Evolutionary conservation across 2,329 filamentous ascomycete genomes (phyloP).

Genomic region (Ceratocystis diversiconidia): DNA sequence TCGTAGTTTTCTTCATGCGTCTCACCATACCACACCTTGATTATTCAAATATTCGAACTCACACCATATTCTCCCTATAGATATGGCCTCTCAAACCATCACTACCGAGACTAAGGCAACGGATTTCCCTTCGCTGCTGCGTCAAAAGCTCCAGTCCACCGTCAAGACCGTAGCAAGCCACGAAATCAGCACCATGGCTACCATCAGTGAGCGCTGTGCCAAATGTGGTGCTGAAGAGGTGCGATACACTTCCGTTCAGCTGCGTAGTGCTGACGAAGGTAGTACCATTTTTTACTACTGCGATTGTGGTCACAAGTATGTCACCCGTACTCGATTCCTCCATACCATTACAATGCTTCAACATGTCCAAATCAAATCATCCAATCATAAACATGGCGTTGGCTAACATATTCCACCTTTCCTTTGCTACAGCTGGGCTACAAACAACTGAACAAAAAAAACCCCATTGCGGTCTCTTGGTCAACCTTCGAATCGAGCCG

Average conservation of each 20-base stretch:
- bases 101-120: conserved; percentile 74
- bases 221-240: conserved; percentile 74
- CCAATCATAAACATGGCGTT: conserved; percentile 16
- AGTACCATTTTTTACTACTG: conserved; percentile 84
- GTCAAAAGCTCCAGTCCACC: conserved; percentile 69
- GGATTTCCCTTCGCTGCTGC: conserved; percentile 79
- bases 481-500: conserved; percentile 11
- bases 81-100: conserved; percentile 61
- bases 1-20: conserved; percentile 10
- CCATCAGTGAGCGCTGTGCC: conserved; percentile 54
- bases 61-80: conserved; percentile 29
- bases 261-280: conserved; percentile 88
- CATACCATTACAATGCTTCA: too few species aligned
- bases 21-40: background rate
- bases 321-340: conserved; percentile 14
- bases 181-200: conserved; percentile 60
- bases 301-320: conserved; percentile 72
- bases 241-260: conserved; percentile 69
- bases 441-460: conserved; percentile 38
- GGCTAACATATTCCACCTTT: conserved; percentile 20
- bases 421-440: conserved; percentile 33
- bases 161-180: conserved; percentile 68
- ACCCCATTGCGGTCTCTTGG: background rate
- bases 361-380: background rate
- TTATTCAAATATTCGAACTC: conserved; percentile 9